Base-by-base conservation (phyloP, 2,329 filamentous ascomycete genomes). In the Fusarium anthophilum region DNA sequence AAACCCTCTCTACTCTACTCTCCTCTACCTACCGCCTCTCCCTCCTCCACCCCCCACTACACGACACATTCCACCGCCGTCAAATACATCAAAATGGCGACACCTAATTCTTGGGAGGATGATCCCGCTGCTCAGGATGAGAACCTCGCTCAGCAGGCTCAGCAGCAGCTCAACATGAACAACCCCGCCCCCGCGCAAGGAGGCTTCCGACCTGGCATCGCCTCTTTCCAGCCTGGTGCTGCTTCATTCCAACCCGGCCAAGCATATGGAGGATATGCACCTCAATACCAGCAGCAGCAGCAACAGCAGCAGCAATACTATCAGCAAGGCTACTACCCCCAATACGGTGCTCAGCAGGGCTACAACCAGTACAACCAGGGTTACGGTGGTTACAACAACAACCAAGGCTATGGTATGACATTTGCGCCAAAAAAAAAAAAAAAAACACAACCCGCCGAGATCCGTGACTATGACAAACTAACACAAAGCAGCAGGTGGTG, bases 61-160 rank as follows among this genome's bases (percentile, higher is more conserved):
- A 48, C 63, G 64, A 69, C 39, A 60, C 35, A 62, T 39, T 51
- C 55, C 60, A 61, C 50, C 43, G 64, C 58, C 53, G 54, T 54
- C 41, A 35, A 74, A 66, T 28, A 70, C 64, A 56, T 69, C 77
- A 88, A 63, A 80, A 98, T 98, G 95, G 93, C 95, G 79, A 91
- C 95, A 83, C 93, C 94, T 80, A 95, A 97, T 83, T 98, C 95
- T 72, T 98, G 96, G 94, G 95, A 98, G 86, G 94, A 97, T 80
- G 94, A 95, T 80, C 91, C 92, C 79, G 87, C 92, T 63, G 91
- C 90, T 73, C 92, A 94, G 87, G 92, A 95, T 79, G 92, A 94
- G 78, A 90, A 90, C 82, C 90, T 97, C 83, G 90, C 93, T 72
- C 91, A 91, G 79, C 93, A 95, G 87, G 86, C 93, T 43, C 90